Conservation (phyloP, 495 filamentous ascomycete genomes). For the Staphylotrichum longicolle region DNA sequence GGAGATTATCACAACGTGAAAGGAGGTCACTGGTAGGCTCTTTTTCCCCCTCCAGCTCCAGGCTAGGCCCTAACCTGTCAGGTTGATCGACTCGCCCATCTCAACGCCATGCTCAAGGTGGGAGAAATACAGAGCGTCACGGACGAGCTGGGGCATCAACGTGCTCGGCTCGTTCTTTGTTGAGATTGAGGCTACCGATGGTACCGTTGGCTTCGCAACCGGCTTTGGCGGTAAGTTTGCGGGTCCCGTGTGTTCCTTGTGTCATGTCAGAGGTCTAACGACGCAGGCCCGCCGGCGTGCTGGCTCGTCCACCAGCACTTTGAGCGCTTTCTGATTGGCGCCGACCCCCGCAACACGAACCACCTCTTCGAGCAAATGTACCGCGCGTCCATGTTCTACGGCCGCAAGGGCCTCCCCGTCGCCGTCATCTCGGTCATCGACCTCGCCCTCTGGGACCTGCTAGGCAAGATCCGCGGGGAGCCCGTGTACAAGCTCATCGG, state of each 20-base stretch:
- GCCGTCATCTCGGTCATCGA: constrained; percentile 94
- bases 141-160: constrained; percentile 94
- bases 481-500: constrained; percentile 94
- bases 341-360: constrained; percentile 85
- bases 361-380: constrained; percentile 95
- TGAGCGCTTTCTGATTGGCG: constrained; percentile 82
- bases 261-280: not conserved
- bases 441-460: constrained; percentile 84
- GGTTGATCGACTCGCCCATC: constrained; percentile 86
- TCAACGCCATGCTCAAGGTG: constrained; percentile 87
- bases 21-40: constrained; percentile 75
- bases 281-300: constrained; percentile 72
- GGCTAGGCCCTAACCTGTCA: constrained; percentile 24
- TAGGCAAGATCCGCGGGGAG: constrained; percentile 85
- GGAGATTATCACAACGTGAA: constrained; percentile 96
- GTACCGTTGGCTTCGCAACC: constrained; percentile 87
- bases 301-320: constrained; percentile 92
- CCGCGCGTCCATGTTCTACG: constrained; percentile 91
- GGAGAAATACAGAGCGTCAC: constrained; percentile 79
- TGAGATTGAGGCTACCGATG: constrained; percentile 86
- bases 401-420: constrained; percentile 82
- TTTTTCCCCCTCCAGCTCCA: not conserved
- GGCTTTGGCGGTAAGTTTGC: constrained; percentile 70
- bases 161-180: constrained; percentile 90
- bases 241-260: too few relatives aligned